Evolutionary conservation across 768 basidiomycete species (phyloP), one percentile per base, ranked within the genome.

Genomic region (Gymnopilus dilepis): DNA sequence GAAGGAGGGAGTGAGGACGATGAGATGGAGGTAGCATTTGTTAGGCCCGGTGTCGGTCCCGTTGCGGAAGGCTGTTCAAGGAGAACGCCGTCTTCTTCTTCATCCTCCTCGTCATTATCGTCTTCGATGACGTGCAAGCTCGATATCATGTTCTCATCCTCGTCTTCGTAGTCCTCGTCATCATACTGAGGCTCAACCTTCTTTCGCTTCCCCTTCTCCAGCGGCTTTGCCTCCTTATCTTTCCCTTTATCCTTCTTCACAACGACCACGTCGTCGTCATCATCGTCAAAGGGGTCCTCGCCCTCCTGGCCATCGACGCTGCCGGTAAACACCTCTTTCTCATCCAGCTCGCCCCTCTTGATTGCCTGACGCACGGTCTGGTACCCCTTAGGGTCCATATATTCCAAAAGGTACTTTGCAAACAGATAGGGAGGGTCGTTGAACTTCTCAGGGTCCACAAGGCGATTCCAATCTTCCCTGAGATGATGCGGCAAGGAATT

Each of bases 391-490:
- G 65, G 63, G 62, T 69, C 69, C 61, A 74, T 68, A 56, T 67
- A 72, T 28, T 59, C 55, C 56, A 66, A 58, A 6, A 77, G 68
- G 56, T 76, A 80, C 3, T 65, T 61, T 0, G 67, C 71, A 53
- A 78, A 80, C 4, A 68, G 68, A 40, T 71, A 61, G 4, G 65
- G 52, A 9, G 73, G 69, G 9, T 61, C 59, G 58, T 80, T 80
- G 77, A 76, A 80, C 19, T 67, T 67, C 0, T 67, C 60, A 0
- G 69, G 63, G 31, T 71, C 58, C 22, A 74, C 62, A 24, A 21
- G 41, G 6, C 37, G 52, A 15, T 61, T 41, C 12, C 30, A 24
- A 38, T 65, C 61, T 21, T 72, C 70, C 19, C 47, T 17, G 28
- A 50, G 28, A n/a, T 50, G 47, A 9, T 28, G 28, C 1, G 47